Evolutionary conservation across 1,284 basidiomycete species (phyloP), one percentile per base, ranked within the genome.

Genomic region (Apiotrichum laibachii): DNA sequence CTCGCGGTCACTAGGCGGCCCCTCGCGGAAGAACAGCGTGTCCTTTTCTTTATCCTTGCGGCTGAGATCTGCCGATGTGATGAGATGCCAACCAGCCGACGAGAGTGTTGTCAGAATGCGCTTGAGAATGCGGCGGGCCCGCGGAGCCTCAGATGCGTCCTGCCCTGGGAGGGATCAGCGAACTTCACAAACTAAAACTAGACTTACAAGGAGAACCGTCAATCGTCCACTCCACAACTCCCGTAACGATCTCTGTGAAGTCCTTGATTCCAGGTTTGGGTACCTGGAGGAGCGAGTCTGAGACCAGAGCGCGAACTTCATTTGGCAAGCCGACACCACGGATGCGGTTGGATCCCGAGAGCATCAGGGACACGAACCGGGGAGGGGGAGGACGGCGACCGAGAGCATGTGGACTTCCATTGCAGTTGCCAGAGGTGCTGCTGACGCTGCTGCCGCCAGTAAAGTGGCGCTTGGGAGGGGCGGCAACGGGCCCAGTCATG

Each of bases 31-130:
- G 48, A 73, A 61, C 18, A 77, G 40, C 4, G 68, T 71, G 55
- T 75, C 73, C 51, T 75, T 75, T 57, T 74, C 73, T 16, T 16
- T 66, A 18, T 18, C 15, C 47, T 72, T 72, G 53, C 72, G 72
- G 46, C 67, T 66, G 22, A 75, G 59, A 51, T 75, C 72, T 37
- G 61, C 56, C 11, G 67, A 53, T 43, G 66, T 56, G 42, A 65
- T 53, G 8, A 74, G 54, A 42, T 74, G 68, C 72, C 72, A 77
- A n/a, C 75, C 75, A 1, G 55, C 46, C 1, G 50, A 35, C 13
- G 68, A 62, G 0, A 77, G 63, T 16, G 40, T 49, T 5, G 47
- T 19, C 13, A 77, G 59, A 22, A 77, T 42, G 56, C 73, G 72
- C 1, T 61, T 57, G 31, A 77, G 50, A 12, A 77, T 63, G 16